These are phyloP conservation scores for Talaromyces funiculosus DNA, from an alignment of 2,329 filamentous ascomycete genomes.

Conservation along the genomic window DNA sequence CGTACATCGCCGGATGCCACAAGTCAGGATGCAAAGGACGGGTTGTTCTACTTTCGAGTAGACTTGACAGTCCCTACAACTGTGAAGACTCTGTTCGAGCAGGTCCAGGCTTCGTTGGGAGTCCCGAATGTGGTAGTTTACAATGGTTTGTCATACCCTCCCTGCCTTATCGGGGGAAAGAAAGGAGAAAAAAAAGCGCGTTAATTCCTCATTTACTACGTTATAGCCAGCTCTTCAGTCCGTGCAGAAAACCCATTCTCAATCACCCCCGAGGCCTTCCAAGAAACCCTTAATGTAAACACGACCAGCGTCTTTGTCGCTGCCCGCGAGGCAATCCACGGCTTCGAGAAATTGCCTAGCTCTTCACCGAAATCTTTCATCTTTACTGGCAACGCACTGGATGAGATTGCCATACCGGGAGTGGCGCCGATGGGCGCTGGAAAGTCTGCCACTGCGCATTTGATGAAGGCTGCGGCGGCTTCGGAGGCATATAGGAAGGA, in stretches of 20 bases:
- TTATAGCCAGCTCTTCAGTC: not conserved
- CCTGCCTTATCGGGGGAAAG: no score
- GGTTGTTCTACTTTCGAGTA: conserved; percentile 22
- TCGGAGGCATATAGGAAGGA: not conserved
- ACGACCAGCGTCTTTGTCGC: not conserved
- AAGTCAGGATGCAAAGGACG: conserved; percentile 24
- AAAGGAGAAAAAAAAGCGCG: no score
- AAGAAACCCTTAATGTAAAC: conserved; percentile 5
- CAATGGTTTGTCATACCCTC: conserved; percentile 7
- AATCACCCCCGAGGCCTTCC: not conserved
- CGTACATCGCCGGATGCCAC: conserved; percentile 28
- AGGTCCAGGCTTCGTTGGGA: conserved; percentile 31
- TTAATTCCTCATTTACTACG: no score
- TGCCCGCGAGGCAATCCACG: not conserved
- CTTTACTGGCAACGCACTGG: not conserved
- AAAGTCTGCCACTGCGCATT: not conserved
- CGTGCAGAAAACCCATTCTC: not conserved
- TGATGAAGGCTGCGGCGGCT: not conserved
- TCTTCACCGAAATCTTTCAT: not conserved
- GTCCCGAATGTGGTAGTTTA: conserved; percentile 39
- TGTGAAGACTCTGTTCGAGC: conserved; percentile 34
- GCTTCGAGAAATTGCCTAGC: not conserved
- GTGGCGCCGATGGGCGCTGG: not conserved
- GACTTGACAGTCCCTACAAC: conserved; percentile 34
- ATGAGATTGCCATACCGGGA: not conserved